Evolutionary conservation across 176 grass and related monocot genomes (phyloP), one percentile per base, ranked within the genome.

Genomic region (Ensete ventricosum): DNA sequence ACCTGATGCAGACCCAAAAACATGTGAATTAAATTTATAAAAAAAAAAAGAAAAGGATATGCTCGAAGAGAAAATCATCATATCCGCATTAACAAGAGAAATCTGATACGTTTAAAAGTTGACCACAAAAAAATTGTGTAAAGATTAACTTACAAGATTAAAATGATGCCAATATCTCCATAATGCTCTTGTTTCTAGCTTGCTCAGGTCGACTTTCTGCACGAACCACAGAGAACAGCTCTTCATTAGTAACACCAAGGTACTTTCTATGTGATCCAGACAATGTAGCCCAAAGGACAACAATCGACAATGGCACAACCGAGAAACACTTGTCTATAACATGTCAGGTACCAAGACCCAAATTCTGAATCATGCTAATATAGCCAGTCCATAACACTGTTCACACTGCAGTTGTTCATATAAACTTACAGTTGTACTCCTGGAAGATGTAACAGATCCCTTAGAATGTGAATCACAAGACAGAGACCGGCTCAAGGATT

Each of bases 181-280:
- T 51, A 94, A 79, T 82, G 91, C 91, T 81, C 74, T 85, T 52
- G 86, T 77, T 70, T 89, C 91, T 63, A 94, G 80, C 55, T 94
- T 94, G 85, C 81, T 90, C 72, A 94, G 81, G 63, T 94, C 91
- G 78, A 94, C 91, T 81, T 89, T 94, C 91, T 94, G 83, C 78
- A 78, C n/a, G 69, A 22, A 73, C 76, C 34, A 43, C 34, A 43
- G 25, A 9, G 69, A 14, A 2, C 10, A 49, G 64, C 51, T 17
- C 22, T 55, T 84, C 26, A 84, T 55, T 4, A 2, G 71, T 52
- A 54, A 64, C 19, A 14, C n/a, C 63, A 77, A 85, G 72, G 55
- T 85, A 54, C 34, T 5, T 43, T 43, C 5, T 25, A 55, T 76
- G 16, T 13, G 14, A 53, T 27, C 54, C n/a, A 50, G 34, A 43